Conservation (phyloP, 2,329 filamentous ascomycete genomes). For the Chalaropsis thielavioides region DNA sequence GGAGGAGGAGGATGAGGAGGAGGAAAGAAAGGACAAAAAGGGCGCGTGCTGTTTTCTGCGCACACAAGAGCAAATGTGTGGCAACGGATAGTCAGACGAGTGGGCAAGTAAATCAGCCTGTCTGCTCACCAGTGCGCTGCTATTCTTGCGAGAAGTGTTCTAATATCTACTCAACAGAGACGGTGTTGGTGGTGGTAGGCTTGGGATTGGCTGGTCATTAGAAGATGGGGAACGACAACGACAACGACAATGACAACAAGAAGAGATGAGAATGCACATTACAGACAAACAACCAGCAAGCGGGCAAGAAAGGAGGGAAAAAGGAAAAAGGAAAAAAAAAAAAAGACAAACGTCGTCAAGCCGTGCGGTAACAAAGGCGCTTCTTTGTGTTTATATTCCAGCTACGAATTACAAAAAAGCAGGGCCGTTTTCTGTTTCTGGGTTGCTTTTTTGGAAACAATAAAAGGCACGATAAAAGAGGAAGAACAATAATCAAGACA, state of each 20-base stretch:
- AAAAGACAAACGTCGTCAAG: background rate
- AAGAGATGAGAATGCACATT: constrained; percentile 6
- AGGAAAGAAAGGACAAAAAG: background rate
- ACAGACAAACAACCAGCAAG: background rate
- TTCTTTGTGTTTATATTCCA: constrained; percentile 2
- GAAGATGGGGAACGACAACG: background rate
- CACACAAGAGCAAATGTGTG: background rate
- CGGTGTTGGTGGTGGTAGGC: background rate
- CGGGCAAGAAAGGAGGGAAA: background rate
- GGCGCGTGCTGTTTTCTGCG: background rate
- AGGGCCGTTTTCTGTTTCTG: background rate
- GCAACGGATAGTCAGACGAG: background rate
- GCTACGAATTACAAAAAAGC: background rate
- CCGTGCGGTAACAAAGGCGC: constrained; percentile 2
- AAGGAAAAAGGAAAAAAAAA: background rate
- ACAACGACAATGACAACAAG: background rate
- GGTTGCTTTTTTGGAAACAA: background rate
- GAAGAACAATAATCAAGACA: background rate
- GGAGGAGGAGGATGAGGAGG: background rate
- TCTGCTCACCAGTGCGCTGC: background rate
- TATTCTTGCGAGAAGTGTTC: too few relatives aligned
- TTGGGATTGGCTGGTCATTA: background rate
- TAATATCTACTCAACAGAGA: too few relatives aligned
- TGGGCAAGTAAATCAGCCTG: background rate
- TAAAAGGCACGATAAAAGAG: background rate